Conservation (phyloP, 1,284 basidiomycete genomes). For the Gastroboletus turbinatus region DNA sequence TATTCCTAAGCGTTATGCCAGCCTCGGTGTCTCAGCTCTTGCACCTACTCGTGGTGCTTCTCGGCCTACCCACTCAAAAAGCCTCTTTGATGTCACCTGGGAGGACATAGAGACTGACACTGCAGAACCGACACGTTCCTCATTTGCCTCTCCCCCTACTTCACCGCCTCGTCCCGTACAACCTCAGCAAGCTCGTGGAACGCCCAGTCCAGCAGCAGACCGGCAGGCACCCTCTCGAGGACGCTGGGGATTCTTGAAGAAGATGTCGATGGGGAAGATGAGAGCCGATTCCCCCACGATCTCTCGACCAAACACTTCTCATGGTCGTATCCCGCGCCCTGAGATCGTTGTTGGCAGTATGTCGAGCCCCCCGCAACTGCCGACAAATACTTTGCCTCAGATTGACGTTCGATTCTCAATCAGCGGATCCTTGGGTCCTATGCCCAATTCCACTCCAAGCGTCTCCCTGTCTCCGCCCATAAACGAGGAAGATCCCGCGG, state of each 20-base stretch:
- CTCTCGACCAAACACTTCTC: slow-evolving; percentile 21
- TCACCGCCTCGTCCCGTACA: slow-evolving; percentile 30
- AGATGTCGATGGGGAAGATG: slow-evolving; percentile 94
- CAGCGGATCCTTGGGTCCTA: slow-evolving; percentile 53
- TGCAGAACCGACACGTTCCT: slow-evolving; percentile 23
- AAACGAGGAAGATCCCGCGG: slow-evolving; percentile 22
- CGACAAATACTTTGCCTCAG: slow-evolving; percentile 47
- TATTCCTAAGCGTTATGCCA: slow-evolving; percentile 61
- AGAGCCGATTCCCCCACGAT: slow-evolving; percentile 50
- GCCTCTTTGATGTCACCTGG: slow-evolving; percentile 43
- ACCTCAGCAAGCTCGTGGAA: slow-evolving; percentile 13
- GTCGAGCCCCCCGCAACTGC: slow-evolving; percentile 28
- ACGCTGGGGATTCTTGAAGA: slow-evolving; percentile 92
- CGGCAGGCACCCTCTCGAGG: slow-evolving; percentile 37
- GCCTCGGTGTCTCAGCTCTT: slow-evolving; percentile 53
- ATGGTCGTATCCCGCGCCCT: slow-evolving; percentile 21
- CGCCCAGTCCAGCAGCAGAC: slow-evolving; percentile 27
- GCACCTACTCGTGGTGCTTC: slow-evolving; percentile 36
- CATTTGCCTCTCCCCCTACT: slow-evolving; percentile 27
- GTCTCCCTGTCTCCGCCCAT: slow-evolving; percentile 31
- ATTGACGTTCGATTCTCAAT: slow-evolving; percentile 72
- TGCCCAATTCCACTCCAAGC: slow-evolving; percentile 32
- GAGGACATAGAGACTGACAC: slow-evolving; percentile 21
- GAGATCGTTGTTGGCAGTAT: slow-evolving; percentile 14
- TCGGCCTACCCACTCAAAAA: slow-evolving; percentile 49